These are phyloP conservation scores for Colletotrichum filicis DNA, from an alignment of 2,329 filamentous ascomycete species.

Conservation along the genomic window DNA sequence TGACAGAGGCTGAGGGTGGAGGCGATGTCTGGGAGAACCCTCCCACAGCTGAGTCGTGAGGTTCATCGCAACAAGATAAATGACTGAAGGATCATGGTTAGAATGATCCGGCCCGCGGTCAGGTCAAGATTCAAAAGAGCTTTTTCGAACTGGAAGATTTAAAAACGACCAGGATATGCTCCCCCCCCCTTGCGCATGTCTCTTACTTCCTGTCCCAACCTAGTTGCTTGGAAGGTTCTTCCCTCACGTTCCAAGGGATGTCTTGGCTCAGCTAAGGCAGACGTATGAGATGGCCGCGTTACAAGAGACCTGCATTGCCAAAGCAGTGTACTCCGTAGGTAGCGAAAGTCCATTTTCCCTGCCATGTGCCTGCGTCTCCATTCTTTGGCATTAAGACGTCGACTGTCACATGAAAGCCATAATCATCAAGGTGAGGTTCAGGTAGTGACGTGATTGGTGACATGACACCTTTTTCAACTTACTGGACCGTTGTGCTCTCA, in stretches of 20 bases:
- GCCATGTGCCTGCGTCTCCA: neutral
- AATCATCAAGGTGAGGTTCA: neutral
- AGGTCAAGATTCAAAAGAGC: neutral
- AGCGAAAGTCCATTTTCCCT: neutral
- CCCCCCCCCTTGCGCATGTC: neutral
- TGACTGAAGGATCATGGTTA: neutral
- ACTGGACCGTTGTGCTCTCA: neutral
- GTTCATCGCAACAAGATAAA: neutral
- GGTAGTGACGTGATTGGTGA: neutral
- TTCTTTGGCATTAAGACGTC: neutral
- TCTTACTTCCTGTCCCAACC: neutral
- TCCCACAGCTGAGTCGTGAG: neutral
- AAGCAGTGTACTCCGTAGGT: neutral
- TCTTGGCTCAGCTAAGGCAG: neutral
- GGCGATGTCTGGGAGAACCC: constrained; percentile 51
- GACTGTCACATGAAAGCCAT: neutral
- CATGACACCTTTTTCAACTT: neutral
- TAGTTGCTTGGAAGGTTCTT: neutral
- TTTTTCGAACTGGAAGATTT: neutral
- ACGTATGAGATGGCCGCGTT: neutral
- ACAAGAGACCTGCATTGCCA: neutral
- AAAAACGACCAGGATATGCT: neutral
- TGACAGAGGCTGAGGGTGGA: constrained; percentile 53
- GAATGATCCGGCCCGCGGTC: neutral
- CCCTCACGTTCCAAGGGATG: neutral